phyloP scores from a whole-genome alignment of 345 rosid species.

The Lagerstroemia speciosa region DNA sequence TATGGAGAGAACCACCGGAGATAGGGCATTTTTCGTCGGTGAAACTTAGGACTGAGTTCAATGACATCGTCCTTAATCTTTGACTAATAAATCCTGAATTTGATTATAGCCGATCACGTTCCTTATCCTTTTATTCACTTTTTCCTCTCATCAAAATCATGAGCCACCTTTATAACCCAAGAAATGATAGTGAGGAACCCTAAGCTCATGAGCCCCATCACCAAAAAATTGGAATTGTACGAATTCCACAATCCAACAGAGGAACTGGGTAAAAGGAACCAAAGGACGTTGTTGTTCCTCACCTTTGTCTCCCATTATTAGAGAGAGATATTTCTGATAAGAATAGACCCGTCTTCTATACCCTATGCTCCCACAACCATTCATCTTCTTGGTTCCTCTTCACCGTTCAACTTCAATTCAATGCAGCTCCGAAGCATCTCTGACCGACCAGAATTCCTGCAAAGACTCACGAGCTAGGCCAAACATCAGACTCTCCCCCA shows the following conservation, averaged over 20 bases:
- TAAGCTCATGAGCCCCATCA: not conserved
- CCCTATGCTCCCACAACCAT: not conserved
- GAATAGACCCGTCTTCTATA: too few species aligned
- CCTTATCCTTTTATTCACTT: too few species aligned
- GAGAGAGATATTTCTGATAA: not conserved
- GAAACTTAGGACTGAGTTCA: too few species aligned
- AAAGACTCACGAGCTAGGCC: not conserved
- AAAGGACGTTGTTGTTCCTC: not conserved
- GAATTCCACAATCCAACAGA: not conserved
- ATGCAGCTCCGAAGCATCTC: too few species aligned
- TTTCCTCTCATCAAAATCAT: too few species aligned
- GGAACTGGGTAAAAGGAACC: not conserved
- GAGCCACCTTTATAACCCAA: too few species aligned
- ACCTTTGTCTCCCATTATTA: conserved; percentile 1
- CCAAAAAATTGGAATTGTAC: not conserved
- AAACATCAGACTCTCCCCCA: not conserved
- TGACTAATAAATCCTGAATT: too few species aligned
- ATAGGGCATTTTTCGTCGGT: too few species aligned
- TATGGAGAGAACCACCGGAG: too few species aligned
- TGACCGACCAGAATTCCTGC: not conserved
- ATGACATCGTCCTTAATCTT: too few species aligned
- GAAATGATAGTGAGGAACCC: not conserved
- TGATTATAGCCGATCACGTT: too few species aligned
- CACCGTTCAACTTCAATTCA: not conserved
- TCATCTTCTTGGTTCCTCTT: not conserved